Conservation (phyloP, 2,329 filamentous ascomycete genomes). For the Xylaria sp. region DNA sequence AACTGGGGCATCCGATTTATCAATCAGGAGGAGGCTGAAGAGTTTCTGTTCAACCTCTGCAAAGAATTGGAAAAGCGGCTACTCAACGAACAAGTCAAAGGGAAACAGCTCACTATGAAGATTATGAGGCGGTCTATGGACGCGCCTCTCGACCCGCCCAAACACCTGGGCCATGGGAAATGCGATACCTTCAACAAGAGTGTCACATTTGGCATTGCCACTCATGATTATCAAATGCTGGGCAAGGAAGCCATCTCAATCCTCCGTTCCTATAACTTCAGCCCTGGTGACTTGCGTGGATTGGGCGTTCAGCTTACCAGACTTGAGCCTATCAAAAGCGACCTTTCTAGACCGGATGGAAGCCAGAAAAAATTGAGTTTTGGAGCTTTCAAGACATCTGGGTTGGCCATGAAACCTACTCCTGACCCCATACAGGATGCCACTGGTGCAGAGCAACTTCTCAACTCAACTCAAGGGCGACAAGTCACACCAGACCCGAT, state of each 20-base stretch:
- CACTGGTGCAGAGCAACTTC: constrained; percentile 52
- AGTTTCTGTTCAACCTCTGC: constrained; percentile 87
- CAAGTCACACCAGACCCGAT: constrained; percentile 62
- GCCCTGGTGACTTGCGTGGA: constrained; percentile 91
- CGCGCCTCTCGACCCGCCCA: constrained; percentile 89
- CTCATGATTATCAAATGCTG: constrained; percentile 76
- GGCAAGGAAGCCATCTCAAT: constrained; percentile 88
- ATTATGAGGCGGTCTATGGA: constrained; percentile 89
- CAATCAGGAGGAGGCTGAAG: constrained; percentile 90
- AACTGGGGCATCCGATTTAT: constrained; percentile 98
- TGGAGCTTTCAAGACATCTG: constrained; percentile 60
- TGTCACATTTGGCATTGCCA: constrained; percentile 82
- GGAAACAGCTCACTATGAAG: constrained; percentile 90
- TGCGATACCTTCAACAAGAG: constrained; percentile 97
- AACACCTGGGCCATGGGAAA: constrained; percentile 93
- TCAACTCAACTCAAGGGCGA: constrained; percentile 47
- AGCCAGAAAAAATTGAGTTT: constrained; percentile 86
- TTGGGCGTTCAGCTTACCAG: constrained; percentile 94
- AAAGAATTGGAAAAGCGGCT: constrained; percentile 85
- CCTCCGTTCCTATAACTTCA: constrained; percentile 82
- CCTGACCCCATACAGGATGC: constrained; percentile 61
- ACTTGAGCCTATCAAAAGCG: constrained; percentile 79
- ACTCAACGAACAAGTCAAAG: constrained; percentile 84
- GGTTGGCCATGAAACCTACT: constrained; percentile 53
- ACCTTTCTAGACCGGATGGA: constrained; percentile 68